Percentiles rank a stretch among this genome's conserved stretches.
phyloP scores from a whole-genome alignment of 2,329 filamentous ascomycete genomes.

The Exophiala xenobiotica region DNA sequence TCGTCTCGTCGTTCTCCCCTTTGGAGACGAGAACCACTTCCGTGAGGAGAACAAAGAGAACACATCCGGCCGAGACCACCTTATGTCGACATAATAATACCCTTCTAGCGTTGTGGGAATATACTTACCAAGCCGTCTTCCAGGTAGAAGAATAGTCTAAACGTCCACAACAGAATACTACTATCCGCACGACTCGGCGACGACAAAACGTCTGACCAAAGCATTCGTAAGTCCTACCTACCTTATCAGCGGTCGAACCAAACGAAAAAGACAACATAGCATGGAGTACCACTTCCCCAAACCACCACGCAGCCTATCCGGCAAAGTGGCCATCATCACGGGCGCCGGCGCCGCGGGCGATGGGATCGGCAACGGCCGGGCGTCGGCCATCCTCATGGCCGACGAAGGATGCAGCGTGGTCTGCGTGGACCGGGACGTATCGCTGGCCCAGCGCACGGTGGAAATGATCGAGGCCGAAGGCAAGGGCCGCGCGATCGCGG shows the following conservation, averaged over 20 bases:
- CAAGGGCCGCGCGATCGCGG: conserved; percentile 44
- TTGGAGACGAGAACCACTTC: too few species aligned
- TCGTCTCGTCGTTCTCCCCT: too few species aligned
- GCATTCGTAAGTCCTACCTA: neutral
- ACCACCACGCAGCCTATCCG: conserved; percentile 24
- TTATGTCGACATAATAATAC: too few species aligned
- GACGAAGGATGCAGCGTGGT: conserved; percentile 59
- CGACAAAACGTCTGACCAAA: too few species aligned
- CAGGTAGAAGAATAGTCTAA: too few species aligned
- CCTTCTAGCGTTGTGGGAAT: too few species aligned
- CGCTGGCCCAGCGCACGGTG: conserved; percentile 54
- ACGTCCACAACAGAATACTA: too few species aligned
- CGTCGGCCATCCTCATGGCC: conserved; percentile 59
- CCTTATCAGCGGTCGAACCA: neutral
- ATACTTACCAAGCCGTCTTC: too few species aligned
- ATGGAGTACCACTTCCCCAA: conserved; percentile 25
- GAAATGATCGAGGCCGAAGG: conserved; percentile 50
- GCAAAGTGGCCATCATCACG: conserved; percentile 52
- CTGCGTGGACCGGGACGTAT: conserved; percentile 56
- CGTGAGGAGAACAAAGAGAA: too few species aligned
- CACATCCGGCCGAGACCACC: too few species aligned
- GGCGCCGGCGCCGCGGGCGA: conserved; percentile 58
- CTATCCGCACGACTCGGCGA: too few species aligned
- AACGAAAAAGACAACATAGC: neutral
- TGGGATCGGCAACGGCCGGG: conserved; percentile 62